These are phyloP conservation scores for Nitzschia putrida DNA, from an alignment of 108 stramenopile species.

Conservation along the genomic window DNA sequence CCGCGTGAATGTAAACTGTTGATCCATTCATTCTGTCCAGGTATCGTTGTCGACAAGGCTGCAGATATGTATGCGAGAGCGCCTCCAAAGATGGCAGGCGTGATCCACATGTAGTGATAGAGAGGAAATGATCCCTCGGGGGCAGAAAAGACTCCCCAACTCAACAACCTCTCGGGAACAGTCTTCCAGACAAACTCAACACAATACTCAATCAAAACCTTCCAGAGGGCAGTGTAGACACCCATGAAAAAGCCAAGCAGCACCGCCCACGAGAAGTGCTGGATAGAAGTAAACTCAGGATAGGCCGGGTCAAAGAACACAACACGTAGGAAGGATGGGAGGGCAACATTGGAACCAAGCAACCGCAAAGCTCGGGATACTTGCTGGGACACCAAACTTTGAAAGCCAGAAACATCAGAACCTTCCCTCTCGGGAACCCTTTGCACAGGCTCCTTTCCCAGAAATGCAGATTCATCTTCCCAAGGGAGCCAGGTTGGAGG, in stretches of 20 bases:
- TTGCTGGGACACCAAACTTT: too few relatives aligned
- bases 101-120: constrained; percentile 71
- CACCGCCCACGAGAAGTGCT: constrained; percentile 60
- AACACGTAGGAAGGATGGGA: constrained; percentile 31
- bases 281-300: constrained; percentile 62
- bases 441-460: too few relatives aligned
- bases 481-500: too few relatives aligned
- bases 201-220: constrained; percentile 44
- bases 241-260: constrained; percentile 59
- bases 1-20: constrained; percentile 48
- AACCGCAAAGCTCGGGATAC: too few relatives aligned
- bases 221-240: constrained; percentile 56
- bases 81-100: constrained; percentile 46
- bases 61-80: constrained; percentile 49
- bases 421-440: too few relatives aligned
- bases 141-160: constrained; percentile 53
- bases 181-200: constrained; percentile 58
- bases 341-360: not conserved
- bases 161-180: constrained; percentile 40
- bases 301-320: constrained; percentile 49
- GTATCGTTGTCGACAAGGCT: constrained; percentile 34
- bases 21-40: constrained; percentile 69
- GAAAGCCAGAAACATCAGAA: too few relatives aligned
- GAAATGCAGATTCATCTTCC: too few relatives aligned
- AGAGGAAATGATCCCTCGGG: constrained; percentile 53